A percentile compares a stretch with the other conserved stretches of the same genome.
These are phyloP conservation scores for Dissophora globulifera DNA, from an alignment of 192 early-diverging fungal genomes.

Conservation along the genomic window DNA sequence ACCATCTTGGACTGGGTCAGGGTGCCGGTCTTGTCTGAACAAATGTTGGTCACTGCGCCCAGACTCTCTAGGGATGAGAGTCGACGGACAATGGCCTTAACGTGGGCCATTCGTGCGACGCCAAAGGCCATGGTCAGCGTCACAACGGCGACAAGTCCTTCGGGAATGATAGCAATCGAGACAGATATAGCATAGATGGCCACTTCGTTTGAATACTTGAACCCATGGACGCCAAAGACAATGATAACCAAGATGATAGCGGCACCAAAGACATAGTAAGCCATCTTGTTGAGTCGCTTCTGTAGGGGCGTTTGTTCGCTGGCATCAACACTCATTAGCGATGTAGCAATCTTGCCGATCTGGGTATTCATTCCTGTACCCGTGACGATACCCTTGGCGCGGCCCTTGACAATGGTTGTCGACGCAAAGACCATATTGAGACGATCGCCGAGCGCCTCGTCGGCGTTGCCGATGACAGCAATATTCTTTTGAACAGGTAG, in stretches of 20 bases:
- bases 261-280: slow-evolving; percentile 79
- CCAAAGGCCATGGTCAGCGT: slow-evolving; percentile 95
- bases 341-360: slow-evolving; percentile 91
- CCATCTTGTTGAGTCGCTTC: slow-evolving; percentile 75
- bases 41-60: slow-evolving; percentile 93
- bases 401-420: slow-evolving; percentile 88
- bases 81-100: slow-evolving; percentile 90
- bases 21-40: slow-evolving; percentile 96
- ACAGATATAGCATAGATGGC: slow-evolving; percentile 84
- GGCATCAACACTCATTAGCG: slow-evolving; percentile 70
- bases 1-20: slow-evolving; percentile 96
- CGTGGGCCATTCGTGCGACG: slow-evolving; percentile 85
- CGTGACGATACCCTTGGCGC: slow-evolving; percentile 91
- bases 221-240: slow-evolving; percentile 81
- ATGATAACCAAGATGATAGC: slow-evolving; percentile 83
- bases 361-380: slow-evolving; percentile 88
- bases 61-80: slow-evolving; percentile 89
- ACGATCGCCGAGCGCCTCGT: slow-evolving; percentile 86
- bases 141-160: slow-evolving; percentile 92
- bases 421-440: slow-evolving; percentile 92
- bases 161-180: slow-evolving; percentile 93
- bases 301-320: slow-evolving; percentile 74
- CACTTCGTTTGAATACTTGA: slow-evolving; percentile 67
- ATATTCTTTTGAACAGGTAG: slow-evolving; percentile 82
- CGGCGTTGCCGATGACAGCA: slow-evolving; percentile 73